Base-by-base conservation (phyloP, 2,329 filamentous ascomycete genomes). In the Aschersonia sp. region DNA sequence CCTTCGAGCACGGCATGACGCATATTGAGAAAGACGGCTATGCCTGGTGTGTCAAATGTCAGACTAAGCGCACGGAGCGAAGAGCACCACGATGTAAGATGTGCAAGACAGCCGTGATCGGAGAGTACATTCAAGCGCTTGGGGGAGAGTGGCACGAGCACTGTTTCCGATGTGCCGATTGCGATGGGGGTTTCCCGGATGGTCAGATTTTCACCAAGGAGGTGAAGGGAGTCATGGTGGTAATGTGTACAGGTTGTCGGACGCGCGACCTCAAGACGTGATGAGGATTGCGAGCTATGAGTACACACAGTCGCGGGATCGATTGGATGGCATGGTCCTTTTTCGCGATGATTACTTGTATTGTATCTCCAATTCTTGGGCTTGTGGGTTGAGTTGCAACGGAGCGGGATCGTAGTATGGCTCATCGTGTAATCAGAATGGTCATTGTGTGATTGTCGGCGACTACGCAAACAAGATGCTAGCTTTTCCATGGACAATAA, bases 11-110 rank as follows among this genome's bases (percentile, higher is more conserved):
- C 44, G 77, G 76, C 50, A 76, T 74, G 67, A 82, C 78, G 43
- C 79, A 83, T 58, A 81, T 98, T 48, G 92, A 98, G 63, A 95
- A 95, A 66, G 90, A 97, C 55, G 90, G 90, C 8, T 97, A 94
- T 64, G 92, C 92, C 5, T 98, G 92, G 89, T 98, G 92, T 65
- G 78, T 97, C 44, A 76, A 76, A 29, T 98, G 92, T 62, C 90
- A 97, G 68, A 94, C 89, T 11, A 86, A 88, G 60, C 80, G 92
- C 35, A 96, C 88, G 10, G 87, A 94, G 64, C 78, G 90, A 30
- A 86, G 85, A 46, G 86, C 85, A 10, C 84, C 87, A 43, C 94
- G 94, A 66, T 98, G 92, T 65, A 78, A 79, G 56, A 87, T 83
- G 57, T 98, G 92, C 67, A 80, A 79, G 57, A 79, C 76, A 58